Conservation (phyloP, 2,329 filamentous ascomycete genomes). For the Aspergillus ibericus region DNA sequence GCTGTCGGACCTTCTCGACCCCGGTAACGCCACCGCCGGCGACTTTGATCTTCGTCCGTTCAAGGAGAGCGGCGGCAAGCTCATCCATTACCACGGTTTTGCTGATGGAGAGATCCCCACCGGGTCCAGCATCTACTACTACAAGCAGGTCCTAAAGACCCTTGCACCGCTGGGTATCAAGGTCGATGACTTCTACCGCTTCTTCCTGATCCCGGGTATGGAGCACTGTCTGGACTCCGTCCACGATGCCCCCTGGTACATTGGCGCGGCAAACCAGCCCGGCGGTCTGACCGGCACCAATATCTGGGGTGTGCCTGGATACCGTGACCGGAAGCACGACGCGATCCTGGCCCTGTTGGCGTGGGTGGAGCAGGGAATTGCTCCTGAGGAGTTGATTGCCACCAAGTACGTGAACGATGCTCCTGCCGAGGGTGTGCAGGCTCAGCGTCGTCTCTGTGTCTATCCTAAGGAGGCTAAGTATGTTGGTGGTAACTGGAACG, state of each 20-base stretch:
- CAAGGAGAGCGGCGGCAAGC: conserved; percentile 11
- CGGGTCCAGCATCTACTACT: conserved; percentile 17
- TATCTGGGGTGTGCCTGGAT: conserved; percentile 10
- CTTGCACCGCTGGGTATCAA: conserved; percentile 3
- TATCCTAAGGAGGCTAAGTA: conserved; percentile 1
- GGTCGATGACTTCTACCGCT: conserved; percentile 17
- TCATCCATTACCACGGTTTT: conserved; percentile 19
- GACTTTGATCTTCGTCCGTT: conserved; percentile 14
- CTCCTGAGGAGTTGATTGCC: conserved; percentile 15
- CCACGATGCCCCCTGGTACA: conserved; percentile 6
- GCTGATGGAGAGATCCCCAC: conserved; percentile 10
- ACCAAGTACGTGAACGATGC: conserved; percentile 12
- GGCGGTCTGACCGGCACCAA: neutral
- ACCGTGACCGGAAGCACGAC: conserved; percentile 15
- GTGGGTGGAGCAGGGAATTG: conserved; percentile 19
- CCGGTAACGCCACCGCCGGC: conserved; percentile 12
- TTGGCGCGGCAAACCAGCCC: conserved; percentile 4
- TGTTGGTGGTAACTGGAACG: conserved; percentile 1
- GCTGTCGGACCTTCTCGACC: conserved; percentile 18
- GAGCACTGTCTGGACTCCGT: conserved; percentile 9
- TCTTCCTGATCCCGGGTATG: conserved; percentile 19
- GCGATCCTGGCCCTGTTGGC: conserved; percentile 18
- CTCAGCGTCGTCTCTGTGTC: neutral
- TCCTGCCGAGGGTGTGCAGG: neutral
- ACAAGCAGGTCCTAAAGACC: conserved; percentile 2